A percentile compares a stretch with the other conserved stretches of the same genome.
phyloP scores from a whole-genome alignment of 140 eudicot species.

The Ambrosia hybrid region DNA sequence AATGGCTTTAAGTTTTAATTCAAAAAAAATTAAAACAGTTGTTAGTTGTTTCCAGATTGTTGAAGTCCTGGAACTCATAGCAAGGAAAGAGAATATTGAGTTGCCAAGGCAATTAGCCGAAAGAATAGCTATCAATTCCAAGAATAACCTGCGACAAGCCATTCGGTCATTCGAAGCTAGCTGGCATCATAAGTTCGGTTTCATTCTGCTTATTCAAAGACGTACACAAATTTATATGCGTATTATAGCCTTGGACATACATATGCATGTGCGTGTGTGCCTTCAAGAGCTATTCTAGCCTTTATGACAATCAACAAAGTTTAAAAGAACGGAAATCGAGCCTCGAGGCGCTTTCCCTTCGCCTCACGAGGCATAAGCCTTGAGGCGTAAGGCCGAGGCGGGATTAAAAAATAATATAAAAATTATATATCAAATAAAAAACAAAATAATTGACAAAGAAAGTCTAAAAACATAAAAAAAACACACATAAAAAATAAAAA shows the following conservation, averaged over 20 bases:
- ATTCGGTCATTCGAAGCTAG: conserved; percentile 85
- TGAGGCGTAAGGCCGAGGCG: no score
- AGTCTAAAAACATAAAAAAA: no score
- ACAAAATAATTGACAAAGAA: no score
- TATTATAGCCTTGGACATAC: neutral
- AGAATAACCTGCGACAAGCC: conserved; percentile 80
- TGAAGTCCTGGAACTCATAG: conserved; percentile 60
- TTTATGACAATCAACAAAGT: neutral
- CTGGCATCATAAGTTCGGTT: conserved; percentile 54
- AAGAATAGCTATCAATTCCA: conserved; percentile 57
- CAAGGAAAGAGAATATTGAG: conserved; percentile 54
- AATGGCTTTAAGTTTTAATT: neutral
- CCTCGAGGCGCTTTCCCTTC: no score
- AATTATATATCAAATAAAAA: no score
- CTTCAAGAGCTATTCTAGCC: neutral
- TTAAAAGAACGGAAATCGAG: no score
- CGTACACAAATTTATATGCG: neutral
- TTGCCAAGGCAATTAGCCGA: conserved; percentile 58
- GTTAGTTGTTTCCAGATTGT: conserved; percentile 44
- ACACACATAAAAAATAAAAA: no score
- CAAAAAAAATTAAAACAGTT: neutral
- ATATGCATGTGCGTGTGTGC: neutral
- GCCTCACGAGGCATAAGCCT: no score
- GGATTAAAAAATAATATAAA: no score
- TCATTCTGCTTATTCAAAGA: neutral